Conservation (phyloP, 2,329 filamentous ascomycete genomes). For the Grosmannia serpens region DNA sequence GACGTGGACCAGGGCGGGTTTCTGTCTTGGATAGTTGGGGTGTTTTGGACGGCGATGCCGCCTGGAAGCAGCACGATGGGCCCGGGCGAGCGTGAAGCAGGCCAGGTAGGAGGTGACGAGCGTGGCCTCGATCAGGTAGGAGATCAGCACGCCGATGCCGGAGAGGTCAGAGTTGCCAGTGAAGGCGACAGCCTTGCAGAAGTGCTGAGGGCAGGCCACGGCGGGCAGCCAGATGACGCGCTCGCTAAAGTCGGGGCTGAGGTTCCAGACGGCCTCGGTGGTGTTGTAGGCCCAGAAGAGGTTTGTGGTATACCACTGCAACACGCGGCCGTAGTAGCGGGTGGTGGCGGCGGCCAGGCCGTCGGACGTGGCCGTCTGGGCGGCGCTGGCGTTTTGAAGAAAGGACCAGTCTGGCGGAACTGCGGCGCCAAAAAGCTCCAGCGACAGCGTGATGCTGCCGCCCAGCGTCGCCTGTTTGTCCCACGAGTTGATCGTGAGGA, state of each 20-base stretch:
- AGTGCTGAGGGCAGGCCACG: slow-evolving; percentile 4
- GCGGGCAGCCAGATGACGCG: slow-evolving; percentile 7
- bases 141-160: slow-evolving; percentile 11
- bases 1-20: not conserved
- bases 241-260: slow-evolving; percentile 3
- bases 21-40: not conserved
- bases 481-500: slow-evolving; percentile 7
- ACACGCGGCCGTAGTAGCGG: not conserved
- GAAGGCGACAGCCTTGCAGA: slow-evolving; percentile 13
- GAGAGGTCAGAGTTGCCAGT: slow-evolving; percentile 13
- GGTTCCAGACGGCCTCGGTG: not conserved
- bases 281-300: slow-evolving; percentile 3
- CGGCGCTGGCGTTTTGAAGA: not conserved
- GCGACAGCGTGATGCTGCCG: slow-evolving; percentile 5
- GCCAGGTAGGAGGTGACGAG: not conserved
- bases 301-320: slow-evolving; percentile 4
- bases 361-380: not conserved
- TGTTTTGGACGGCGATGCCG: not conserved
- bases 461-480: slow-evolving; percentile 1
- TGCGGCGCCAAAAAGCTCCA: not conserved
- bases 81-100: not conserved
- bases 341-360: not conserved
- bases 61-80: not conserved
- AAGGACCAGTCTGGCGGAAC: slow-evolving; percentile 3
- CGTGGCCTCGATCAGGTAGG: slow-evolving; percentile 4